Conservation (phyloP, 2,329 filamentous ascomycete species). For the Aspergillus glaucus region DNA sequence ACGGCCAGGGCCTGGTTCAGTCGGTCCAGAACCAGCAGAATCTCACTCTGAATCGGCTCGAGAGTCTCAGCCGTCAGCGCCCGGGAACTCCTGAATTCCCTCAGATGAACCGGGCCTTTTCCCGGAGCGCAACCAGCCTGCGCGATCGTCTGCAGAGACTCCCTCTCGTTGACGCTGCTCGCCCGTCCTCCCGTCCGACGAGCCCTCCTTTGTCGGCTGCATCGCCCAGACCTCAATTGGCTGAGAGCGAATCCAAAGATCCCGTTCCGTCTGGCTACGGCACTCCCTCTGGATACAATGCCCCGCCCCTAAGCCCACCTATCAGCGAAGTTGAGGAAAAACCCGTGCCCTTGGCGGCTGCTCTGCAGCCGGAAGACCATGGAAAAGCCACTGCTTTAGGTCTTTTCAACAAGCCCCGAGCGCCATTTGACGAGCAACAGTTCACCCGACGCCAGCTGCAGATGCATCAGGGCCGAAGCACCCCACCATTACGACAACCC, state of each 20-base stretch:
- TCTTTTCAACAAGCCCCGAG: constrained; percentile 64
- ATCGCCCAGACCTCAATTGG: constrained; percentile 32
- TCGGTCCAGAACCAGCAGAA: constrained; percentile 75
- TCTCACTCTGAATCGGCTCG: constrained; percentile 69
- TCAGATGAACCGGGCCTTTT: constrained; percentile 40
- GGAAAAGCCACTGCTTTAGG: constrained; percentile 75
- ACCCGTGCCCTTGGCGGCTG: constrained; percentile 47
- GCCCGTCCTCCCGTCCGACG: constrained; percentile 16
- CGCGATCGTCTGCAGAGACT: constrained; percentile 42
- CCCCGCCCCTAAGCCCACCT: constrained; percentile 61
- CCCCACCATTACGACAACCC: constrained; percentile 41
- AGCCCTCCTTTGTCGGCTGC: constrained; percentile 40
- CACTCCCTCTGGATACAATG: constrained; percentile 19
- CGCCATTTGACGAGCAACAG: constrained; percentile 76
- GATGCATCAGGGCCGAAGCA: constrained; percentile 68
- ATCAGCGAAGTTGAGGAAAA: constrained; percentile 67
- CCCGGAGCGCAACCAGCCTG: constrained; percentile 61
- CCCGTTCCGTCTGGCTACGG: constrained; percentile 18
- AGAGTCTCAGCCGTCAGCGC: constrained; percentile 65
- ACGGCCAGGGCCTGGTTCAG: constrained; percentile 74
- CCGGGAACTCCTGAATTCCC: constrained; percentile 49
- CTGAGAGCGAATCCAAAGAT: constrained; percentile 26
- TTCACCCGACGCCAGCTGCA: constrained; percentile 77
- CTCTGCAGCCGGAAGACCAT: constrained; percentile 67
- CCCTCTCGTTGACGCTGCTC: constrained; percentile 18